A percentile compares a stretch with the other conserved stretches of the same genome.
Conservation (phyloP, 192 early-diverging fungal species). For the Oehlia diaphana region DNA sequence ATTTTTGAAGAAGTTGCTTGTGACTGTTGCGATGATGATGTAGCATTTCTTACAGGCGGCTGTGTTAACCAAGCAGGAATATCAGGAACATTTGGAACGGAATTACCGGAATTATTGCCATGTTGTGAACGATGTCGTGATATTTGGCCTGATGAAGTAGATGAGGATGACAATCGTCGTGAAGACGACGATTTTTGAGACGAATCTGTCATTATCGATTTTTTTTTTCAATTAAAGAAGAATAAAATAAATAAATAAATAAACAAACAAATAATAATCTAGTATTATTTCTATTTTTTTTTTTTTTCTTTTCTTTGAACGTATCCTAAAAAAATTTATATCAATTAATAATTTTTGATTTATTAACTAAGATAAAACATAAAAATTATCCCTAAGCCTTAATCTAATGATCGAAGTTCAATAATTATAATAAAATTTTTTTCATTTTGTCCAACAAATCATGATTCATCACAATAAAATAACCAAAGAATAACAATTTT, state of each 20-base stretch:
- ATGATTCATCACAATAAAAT: not conserved
- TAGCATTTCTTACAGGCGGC: not conserved
- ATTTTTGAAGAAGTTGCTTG: not conserved
- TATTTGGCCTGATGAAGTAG: not conserved
- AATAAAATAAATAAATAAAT: not conserved
- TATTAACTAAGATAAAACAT: too few species aligned
- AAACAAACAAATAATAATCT: not conserved
- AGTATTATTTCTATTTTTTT: not conserved
- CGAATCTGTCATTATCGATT: constrained; percentile 6
- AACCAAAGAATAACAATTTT: too few species aligned
- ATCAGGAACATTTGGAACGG: not conserved
- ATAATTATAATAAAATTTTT: too few species aligned
- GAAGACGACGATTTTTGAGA: constrained; percentile 8
- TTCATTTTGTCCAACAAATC: not conserved
- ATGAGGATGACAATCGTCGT: constrained; percentile 7
- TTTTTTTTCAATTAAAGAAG: not conserved
- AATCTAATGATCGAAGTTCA: too few species aligned
- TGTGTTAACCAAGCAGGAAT: not conserved
- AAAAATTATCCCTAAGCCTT: too few species aligned
- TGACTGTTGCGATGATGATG: not conserved
- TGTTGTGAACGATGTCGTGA: not conserved
- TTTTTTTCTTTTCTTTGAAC: too few species aligned
- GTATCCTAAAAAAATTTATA: too few species aligned
- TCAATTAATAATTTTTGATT: too few species aligned
- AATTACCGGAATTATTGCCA: not conserved